Base-by-base conservation (phyloP, 257 asterid genomes). In the Salvia splendens region DNA sequence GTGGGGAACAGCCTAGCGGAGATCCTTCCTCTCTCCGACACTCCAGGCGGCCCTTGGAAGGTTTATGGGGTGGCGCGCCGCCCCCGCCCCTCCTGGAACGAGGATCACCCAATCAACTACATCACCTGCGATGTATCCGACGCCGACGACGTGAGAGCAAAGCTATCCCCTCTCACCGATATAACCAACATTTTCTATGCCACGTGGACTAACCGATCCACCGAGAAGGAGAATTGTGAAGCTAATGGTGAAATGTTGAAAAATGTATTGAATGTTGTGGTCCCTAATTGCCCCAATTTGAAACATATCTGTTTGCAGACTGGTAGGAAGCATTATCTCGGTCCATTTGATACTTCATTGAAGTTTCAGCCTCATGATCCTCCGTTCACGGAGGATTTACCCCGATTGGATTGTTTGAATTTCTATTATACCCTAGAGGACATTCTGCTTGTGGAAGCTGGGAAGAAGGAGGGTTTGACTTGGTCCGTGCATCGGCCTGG, bases 31-130 rank as follows among this genome's bases (percentile, higher is more conserved):
- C 97, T 90, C 55, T 67, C 97, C 64, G 96, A 89, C 79, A 93
- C 98, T 9, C 97, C 98, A 11, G 95, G 98, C 20, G 96, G 98
- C 52, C 98, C 96, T 0, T 93, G 97, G 96, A 93, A 90, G 85
- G 97, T 93, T 12, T 90, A 93, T 65, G 99, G 99, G 4, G 76
- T 90, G 33, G 96, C 96, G 1, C 95, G 96, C 77, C 96, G 97
- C 54, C 83, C 95, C 20, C 83, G 94, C 7, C 95, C 96, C 2
- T 5, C 86, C 43, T 93, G 97, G 99, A 90, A 79, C 53, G 89
- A 83, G 12, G 97, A 93, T 70, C 81, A 86, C 62, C 96, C 95
- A 2, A 65, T 90, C 77, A 80, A 77, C 24, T 93, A 93, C 71
- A 71, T 89, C 80, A 86, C 74, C 15, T 90, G 97, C 76, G 97